Evolutionary conservation across 2,329 filamentous ascomycete species (phyloP).

Genomic region (Fusarium sp.): DNA sequence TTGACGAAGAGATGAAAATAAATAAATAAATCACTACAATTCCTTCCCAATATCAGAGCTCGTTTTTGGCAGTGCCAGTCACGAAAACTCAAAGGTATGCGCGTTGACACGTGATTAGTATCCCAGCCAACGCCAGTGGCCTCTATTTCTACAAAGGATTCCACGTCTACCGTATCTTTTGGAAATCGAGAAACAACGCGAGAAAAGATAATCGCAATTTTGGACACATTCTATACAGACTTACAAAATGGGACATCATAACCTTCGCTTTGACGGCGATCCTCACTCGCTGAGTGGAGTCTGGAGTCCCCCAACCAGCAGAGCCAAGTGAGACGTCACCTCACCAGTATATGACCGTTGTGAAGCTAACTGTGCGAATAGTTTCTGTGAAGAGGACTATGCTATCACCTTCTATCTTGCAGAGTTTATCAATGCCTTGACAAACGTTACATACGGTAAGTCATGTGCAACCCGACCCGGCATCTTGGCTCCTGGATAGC

Average conservation of each 20-base stretch:
- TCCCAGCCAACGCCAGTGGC: conserved; percentile 26
- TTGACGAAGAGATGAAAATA: neutral
- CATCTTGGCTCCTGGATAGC: neutral
- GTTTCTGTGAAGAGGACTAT: conserved; percentile 62
- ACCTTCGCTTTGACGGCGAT: conserved; percentile 53
- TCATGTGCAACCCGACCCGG: conserved; percentile 14
- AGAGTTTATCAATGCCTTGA: conserved; percentile 59
- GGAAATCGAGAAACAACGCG: neutral
- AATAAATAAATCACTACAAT: neutral
- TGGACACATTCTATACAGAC: neutral
- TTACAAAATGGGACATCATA: conserved; percentile 49
- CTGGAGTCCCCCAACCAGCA: conserved; percentile 56
- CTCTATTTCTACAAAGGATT: conserved; percentile 4
- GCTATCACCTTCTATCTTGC: conserved; percentile 56
- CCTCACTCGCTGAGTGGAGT: conserved; percentile 49
- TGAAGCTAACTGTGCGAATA: conserved; percentile 37
- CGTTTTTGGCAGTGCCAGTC: neutral
- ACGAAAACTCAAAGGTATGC: neutral
- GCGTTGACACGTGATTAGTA: conserved; percentile 29
- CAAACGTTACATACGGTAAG: conserved; percentile 59
- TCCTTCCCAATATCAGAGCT: neutral
- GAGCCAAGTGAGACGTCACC: conserved; percentile 51
- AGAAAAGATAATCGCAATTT: neutral
- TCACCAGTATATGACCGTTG: neutral
- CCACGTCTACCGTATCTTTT: neutral